These are phyloP conservation scores for Picochlorum sp. DNA, from an alignment of 139 green algal genomes.

Conservation along the genomic window DNA sequence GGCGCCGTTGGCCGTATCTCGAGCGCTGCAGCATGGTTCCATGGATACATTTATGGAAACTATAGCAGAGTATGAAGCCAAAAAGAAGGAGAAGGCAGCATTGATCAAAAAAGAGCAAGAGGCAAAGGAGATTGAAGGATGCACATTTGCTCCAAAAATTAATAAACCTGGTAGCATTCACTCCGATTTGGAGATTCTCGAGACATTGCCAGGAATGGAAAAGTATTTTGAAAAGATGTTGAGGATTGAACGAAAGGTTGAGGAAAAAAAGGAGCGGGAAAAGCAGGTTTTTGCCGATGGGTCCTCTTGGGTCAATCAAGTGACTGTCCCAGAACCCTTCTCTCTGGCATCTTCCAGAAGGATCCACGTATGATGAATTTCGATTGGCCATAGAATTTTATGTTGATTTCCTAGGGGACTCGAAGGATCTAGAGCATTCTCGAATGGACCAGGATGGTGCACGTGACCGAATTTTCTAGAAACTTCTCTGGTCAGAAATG, in stretches of 20 bases:
- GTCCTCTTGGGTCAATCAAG: not conserved
- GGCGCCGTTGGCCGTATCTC: not conserved
- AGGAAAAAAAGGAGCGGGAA: not conserved
- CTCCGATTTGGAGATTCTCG: not conserved
- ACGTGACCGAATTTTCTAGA: too few relatives aligned
- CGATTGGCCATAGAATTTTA: too few relatives aligned
- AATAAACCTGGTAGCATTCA: not conserved
- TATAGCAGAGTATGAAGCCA: not conserved
- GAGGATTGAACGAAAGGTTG: not conserved
- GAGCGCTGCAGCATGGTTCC: not conserved
- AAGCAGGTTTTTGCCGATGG: not conserved
- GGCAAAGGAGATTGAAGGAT: conserved; percentile 1
- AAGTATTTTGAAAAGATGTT: too few relatives aligned
- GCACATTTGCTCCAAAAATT: conserved; percentile 10
- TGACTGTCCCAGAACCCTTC: not conserved
- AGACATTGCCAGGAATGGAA: too few relatives aligned
- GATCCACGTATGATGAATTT: too few relatives aligned
- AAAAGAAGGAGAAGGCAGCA: not conserved
- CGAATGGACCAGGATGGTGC: too few relatives aligned
- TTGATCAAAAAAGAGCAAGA: not conserved
- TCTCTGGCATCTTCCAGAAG: not conserved
- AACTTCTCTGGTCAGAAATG: too few relatives aligned
- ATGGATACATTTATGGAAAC: not conserved
- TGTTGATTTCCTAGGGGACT: too few relatives aligned
- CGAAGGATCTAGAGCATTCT: too few relatives aligned